phyloP scores from a whole-genome alignment of 176 grass and related monocot species.

The Ensete ventricosum region DNA sequence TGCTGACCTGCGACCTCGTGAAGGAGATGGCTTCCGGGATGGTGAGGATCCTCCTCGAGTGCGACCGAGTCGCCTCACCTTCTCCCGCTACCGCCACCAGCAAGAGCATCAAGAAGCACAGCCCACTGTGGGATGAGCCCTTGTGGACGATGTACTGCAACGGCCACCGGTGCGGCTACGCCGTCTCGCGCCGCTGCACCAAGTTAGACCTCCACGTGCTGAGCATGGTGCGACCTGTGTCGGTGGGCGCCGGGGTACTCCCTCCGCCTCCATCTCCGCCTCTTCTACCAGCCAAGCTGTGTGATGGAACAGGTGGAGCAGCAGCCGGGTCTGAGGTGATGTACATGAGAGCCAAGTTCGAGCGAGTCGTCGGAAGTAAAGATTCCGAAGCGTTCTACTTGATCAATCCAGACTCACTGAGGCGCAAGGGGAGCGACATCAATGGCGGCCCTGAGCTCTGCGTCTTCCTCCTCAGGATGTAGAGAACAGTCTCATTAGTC shows the following conservation, averaged over 20 bases:
- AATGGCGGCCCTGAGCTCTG: slow-evolving; percentile 4
- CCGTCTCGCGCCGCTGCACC: neutral
- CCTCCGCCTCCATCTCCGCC: neutral
- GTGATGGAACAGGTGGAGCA: neutral
- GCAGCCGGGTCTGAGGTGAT: neutral
- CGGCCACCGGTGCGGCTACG: neutral
- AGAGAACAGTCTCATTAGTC: neutral
- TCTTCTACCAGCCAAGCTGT: neutral
- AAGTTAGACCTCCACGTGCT: slow-evolving; percentile 14
- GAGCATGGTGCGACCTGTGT: slow-evolving; percentile 3
- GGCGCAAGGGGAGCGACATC: neutral
- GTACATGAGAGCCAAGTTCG: slow-evolving; percentile 15
- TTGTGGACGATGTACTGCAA: slow-evolving; percentile 16
- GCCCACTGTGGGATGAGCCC: slow-evolving; percentile 1
- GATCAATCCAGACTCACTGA: slow-evolving; percentile 1
- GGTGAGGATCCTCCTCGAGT: slow-evolving; percentile 5
- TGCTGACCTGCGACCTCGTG: neutral
- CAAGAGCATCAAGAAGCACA: neutral
- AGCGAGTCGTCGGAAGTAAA: slow-evolving; percentile 10
- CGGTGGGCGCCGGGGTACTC: slow-evolving; percentile 3
- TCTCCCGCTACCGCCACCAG: too few relatives aligned
- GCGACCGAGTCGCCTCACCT: neutral
- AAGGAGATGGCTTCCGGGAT: slow-evolving; percentile 9
- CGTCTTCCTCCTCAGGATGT: slow-evolving; percentile 14
- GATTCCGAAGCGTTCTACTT: slow-evolving; percentile 21